phyloP scores from a whole-genome alignment of 2,329 filamentous ascomycete species.

The Ophiosphaerella korrae region DNA sequence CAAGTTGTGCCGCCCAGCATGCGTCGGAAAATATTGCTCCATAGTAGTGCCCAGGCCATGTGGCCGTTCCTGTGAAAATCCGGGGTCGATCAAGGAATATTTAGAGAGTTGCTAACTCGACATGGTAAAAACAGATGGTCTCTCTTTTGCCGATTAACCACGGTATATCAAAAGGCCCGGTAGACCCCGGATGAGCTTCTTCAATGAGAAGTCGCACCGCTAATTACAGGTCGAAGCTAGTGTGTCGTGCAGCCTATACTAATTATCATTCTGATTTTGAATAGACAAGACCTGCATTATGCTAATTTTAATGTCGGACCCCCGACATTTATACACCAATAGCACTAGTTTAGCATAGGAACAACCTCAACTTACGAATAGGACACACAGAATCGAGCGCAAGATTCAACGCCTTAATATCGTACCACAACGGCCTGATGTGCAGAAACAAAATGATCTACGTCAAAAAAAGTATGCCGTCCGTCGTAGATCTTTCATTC shows the following conservation, averaged over 20 bases:
- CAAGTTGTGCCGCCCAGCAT: not conserved
- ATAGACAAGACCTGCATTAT: not conserved
- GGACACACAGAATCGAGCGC: not conserved
- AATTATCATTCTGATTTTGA: not conserved
- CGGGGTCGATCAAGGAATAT: not conserved
- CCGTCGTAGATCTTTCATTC: not conserved
- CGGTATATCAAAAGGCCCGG: not conserved
- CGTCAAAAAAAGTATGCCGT: not conserved
- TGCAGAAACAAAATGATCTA: not conserved
- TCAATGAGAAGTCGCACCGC: not conserved
- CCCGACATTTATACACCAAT: constrained; percentile 1
- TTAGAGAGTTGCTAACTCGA: not conserved
- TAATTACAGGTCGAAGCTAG: not conserved
- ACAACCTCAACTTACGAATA: not conserved
- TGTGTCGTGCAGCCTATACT: not conserved
- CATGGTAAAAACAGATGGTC: not conserved
- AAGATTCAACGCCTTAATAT: not conserved
- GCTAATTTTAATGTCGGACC: not conserved
- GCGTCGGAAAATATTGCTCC: constrained; percentile 4
- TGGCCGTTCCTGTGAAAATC: not conserved
- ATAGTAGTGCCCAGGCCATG: not conserved
- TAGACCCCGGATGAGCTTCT: not conserved
- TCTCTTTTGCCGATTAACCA: constrained; percentile 5
- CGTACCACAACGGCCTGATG: not conserved
- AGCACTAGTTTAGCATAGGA: no score